Evolutionary conservation across 768 basidiomycete species (phyloP), one percentile per base, ranked within the genome.

Genomic region (Gymnopilus junonius): DNA sequence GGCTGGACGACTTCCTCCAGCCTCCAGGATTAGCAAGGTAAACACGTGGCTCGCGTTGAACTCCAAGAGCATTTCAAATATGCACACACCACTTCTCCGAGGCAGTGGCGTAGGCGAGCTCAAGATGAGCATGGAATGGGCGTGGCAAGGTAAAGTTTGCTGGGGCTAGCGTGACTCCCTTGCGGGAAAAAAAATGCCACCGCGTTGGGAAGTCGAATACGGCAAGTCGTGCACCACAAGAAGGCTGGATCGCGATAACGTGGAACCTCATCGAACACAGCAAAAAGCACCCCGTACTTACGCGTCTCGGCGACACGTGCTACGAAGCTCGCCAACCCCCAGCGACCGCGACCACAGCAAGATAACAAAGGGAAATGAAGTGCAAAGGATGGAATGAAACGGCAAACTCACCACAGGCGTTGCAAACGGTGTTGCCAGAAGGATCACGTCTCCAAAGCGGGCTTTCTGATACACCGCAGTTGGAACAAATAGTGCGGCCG

Each of bases 381-480:
- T 27, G n/a, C 63, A 64, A 71, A 70, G 65, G 65, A 65, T 29
- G 45, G n/a, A 66, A 65, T 32, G 45, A 53, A 45, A 57, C 50
- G 75, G 71, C 69, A 73, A 61, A 85, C 92, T 85, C 74, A 94
- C 93, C 94, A 76, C 94, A 95, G 55, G 92, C 91, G 75, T 95
- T 95, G 81, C 94, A 95, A 72, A 95, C 86, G 53, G 89, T 85
- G 75, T 90, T 92, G 61, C 93, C 94, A 69, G 91, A 87, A 45
- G 83, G 79, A 73, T 92, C 92, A 68, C 93, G 85, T 69, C 93
- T 81, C 94, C 94, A 95, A 27, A 94, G 85, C 35, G 93, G 93
- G 59, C 92, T 93, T 65, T 87, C 84, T 5, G 83, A 79, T n/a
- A 90, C 89, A 17, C 87, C 87, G 76, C 94, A 93, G 75, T 91